Evolutionary conservation across 129 eudicot genomes (phyloP).

Genomic region (Smallanthus sonchifolius): DNA sequence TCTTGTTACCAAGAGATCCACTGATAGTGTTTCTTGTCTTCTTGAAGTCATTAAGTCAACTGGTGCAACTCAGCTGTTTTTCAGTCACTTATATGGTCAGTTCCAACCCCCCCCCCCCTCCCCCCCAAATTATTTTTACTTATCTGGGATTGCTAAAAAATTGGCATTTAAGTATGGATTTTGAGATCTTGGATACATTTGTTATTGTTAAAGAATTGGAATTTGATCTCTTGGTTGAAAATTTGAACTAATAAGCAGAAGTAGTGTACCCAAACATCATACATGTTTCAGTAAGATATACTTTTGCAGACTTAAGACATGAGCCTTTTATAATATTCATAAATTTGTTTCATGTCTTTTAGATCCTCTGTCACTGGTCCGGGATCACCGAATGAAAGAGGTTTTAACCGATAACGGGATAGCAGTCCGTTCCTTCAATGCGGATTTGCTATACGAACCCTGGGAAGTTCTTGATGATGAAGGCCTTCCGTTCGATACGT

Average conservation of each 20-base stretch:
- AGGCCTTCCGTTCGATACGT: constrained; percentile 68
- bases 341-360: constrained; percentile 13
- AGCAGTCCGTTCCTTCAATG: constrained; percentile 73
- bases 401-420: constrained; percentile 55
- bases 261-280: too few species aligned
- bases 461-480: constrained; percentile 77
- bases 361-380: constrained; percentile 85
- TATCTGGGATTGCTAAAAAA: background rate
- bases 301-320: background rate
- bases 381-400: constrained; percentile 82
- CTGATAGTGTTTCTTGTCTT: constrained; percentile 77
- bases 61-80: constrained; percentile 87
- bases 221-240: background rate
- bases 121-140: too few species aligned
- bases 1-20: constrained; percentile 78
- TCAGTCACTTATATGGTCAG: constrained; percentile 94
- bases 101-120: background rate
- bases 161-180: background rate
- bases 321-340: background rate
- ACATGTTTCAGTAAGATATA: background rate
- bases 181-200: constrained; percentile 12
- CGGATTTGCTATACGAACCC: constrained; percentile 86
- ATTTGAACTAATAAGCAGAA: too few species aligned
- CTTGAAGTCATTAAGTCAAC: constrained; percentile 67
- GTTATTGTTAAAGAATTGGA: background rate